Evolutionary conservation across 805 yeast genomes (phyloP), one percentile per base, ranked within the genome.

Genomic region (Ogataea neopini): DNA sequence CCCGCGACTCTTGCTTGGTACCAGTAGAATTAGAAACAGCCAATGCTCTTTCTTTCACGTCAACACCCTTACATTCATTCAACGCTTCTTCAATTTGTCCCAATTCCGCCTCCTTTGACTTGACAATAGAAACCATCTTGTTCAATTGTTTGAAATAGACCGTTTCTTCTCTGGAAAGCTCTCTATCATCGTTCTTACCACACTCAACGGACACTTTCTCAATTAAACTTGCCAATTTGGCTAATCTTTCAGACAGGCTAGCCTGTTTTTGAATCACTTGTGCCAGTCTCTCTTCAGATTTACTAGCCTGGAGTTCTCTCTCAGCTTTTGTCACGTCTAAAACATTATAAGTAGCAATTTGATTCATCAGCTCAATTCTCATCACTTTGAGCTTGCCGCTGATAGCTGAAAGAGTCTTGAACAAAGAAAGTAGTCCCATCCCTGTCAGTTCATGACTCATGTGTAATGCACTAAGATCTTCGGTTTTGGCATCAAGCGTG

Each of bases 251-350:
- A 6, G 50, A 58, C 37, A 64, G 25, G 9, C 33, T 28, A 2
- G 43, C 32, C 43, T 64, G 67, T 42, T 78, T 71, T 4, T 61
- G 53, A 9, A 62, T 54, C 33, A 71, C 53, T 9, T 46, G 22
- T 13, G 50, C 47, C 52, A 79, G 73, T 47, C 75, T 72, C 6
- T 53, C 55, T n/a, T 13, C 14, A n/a, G 43, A 30, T 11, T 52
- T 15, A 3, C 60, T 51, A 1, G 48, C 44, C 13, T 56, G 52
- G 2, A 60, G 30, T 37, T 60, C 50, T 22, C 49, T 52, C n/a
- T 37, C 44, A 3, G 32, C 44, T 13, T 53, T 41, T 14, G 53
- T 50, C 3, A 54, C 51, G 14, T 52, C 46, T 18, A 62, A 17
- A 9, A 43, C 48, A 18, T 58, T 49, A 22, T 55, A 32, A 0